Conservation (phyloP, 495 filamentous ascomycete genomes). For the Tuber indicum region DNA sequence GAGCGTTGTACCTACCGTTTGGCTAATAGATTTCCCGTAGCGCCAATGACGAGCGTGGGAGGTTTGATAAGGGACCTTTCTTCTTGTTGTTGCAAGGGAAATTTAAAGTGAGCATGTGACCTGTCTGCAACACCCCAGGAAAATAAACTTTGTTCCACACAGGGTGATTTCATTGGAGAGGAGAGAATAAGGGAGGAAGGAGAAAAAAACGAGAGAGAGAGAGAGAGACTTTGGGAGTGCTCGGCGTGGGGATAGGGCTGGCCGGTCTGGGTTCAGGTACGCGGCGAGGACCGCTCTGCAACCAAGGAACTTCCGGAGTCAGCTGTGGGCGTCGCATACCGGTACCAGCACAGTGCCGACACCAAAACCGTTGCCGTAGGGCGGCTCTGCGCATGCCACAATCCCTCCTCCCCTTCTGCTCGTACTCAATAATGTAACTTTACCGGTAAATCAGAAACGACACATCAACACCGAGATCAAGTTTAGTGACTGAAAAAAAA, state of each 20-base stretch:
- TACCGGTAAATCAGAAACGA: background rate
- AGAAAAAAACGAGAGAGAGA: background rate
- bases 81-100: background rate
- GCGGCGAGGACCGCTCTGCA: background rate
- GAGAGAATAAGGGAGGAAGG: background rate
- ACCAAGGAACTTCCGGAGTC: background rate
- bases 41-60: conserved; percentile 1
- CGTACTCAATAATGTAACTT: no score
- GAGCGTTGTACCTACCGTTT: background rate
- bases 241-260: background rate
- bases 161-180: background rate
- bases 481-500: background rate
- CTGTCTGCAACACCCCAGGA: background rate
- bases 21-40: background rate
- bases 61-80: background rate
- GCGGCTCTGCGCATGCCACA: background rate
- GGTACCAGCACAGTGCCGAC: background rate
- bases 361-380: background rate
- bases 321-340: background rate
- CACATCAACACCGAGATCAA: background rate
- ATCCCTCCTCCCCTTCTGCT: background rate
- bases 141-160: conserved; percentile 1
- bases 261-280: conserved; percentile 1
- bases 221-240: background rate
- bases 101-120: background rate